Conservation (phyloP, 352 stramenopile genomes). For the Thraustochytrium striatum region DNA sequence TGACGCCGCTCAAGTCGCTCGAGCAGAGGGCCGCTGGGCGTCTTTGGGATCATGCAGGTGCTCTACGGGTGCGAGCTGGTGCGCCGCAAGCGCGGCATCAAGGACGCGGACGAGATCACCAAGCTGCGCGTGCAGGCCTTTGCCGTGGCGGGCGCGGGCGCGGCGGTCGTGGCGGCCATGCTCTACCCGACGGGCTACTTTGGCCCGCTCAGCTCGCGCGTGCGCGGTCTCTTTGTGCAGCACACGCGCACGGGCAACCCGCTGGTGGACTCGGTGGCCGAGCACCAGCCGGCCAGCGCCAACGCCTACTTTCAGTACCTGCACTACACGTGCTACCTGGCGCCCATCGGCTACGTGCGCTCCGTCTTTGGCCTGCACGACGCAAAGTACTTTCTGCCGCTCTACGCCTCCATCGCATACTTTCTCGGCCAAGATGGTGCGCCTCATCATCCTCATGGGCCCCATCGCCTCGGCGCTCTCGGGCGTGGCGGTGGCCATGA, state of each 20-base stretch:
- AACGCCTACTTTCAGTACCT: conserved; percentile 89
- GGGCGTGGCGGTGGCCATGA: conserved; percentile 67
- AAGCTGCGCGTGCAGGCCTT: conserved; percentile 60
- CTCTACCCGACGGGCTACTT: conserved; percentile 65
- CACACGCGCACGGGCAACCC: conserved; percentile 72
- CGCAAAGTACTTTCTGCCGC: conserved; percentile 79
- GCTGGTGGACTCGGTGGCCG: conserved; percentile 85
- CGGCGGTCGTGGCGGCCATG: conserved; percentile 51
- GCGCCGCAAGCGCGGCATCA: conserved; percentile 54
- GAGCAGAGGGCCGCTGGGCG: conserved; percentile 77
- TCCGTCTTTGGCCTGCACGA: conserved; percentile 80
- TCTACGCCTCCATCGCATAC: conserved; percentile 84
- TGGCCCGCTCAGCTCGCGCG: conserved; percentile 66
- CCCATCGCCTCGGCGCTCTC: conserved; percentile 86
- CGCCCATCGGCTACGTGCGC: conserved; percentile 82
- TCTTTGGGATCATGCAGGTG: conserved; percentile 87
- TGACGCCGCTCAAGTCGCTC: conserved; percentile 82
- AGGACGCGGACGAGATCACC: conserved; percentile 37
- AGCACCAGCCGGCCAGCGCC: conserved; percentile 87
- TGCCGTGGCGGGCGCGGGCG: conserved; percentile 45
- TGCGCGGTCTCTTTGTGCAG: conserved; percentile 72
- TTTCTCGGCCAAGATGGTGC: conserved; percentile 83
- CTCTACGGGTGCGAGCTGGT: conserved; percentile 29
- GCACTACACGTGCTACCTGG: conserved; percentile 79
- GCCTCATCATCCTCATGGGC: conserved; percentile 75